These are phyloP conservation scores for Hericium erinaceus DNA, from an alignment of 768 basidiomycete genomes.

Conservation along the genomic window DNA sequence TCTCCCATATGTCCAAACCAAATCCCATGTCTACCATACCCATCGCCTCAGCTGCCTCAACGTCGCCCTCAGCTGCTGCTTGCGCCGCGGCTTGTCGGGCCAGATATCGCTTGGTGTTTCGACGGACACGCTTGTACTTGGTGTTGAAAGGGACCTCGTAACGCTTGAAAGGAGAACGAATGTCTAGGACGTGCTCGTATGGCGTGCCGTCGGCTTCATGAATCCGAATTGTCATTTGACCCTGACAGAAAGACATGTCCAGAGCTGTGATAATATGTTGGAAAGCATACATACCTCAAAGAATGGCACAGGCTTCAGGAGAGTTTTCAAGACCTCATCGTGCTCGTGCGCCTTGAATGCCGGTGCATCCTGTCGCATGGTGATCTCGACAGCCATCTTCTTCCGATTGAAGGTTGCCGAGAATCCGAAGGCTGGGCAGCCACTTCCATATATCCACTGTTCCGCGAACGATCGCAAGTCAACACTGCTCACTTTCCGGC, in stretches of 20 bases:
- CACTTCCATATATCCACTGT: slow-evolving; percentile 98
- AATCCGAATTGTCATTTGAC: slow-evolving; percentile 97
- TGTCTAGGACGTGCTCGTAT: slow-evolving; percentile 95
- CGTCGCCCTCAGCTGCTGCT: slow-evolving; percentile 86
- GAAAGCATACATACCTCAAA: slow-evolving; percentile 59
- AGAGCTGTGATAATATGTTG: neutral
- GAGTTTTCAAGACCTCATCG: slow-evolving; percentile 54
- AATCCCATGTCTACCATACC: slow-evolving; percentile 93
- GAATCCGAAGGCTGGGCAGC: slow-evolving; percentile 87
- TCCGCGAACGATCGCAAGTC: slow-evolving; percentile 91
- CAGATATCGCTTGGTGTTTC: slow-evolving; percentile 93
- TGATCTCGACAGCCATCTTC: slow-evolving; percentile 96
- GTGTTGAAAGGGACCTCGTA: slow-evolving; percentile 98
- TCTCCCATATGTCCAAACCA: slow-evolving; percentile 92
- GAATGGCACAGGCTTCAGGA: slow-evolving; percentile 72
- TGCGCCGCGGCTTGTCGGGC: slow-evolving; percentile 89
- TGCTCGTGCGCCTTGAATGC: slow-evolving; percentile 61
- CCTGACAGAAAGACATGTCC: slow-evolving; percentile 31
- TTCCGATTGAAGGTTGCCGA: slow-evolving; percentile 91
- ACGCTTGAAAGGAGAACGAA: slow-evolving; percentile 79
- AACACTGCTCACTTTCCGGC: slow-evolving; percentile 87
- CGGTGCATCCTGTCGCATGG: slow-evolving; percentile 82
- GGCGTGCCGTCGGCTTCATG: slow-evolving; percentile 99
- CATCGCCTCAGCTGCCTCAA: slow-evolving; percentile 87
- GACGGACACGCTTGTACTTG: slow-evolving; percentile 92